Percentiles rank a stretch among this genome's conserved stretches.
Evolutionary conservation across 768 basidiomycete genomes (phyloP).

Genomic region (Mycena galopus): DNA sequence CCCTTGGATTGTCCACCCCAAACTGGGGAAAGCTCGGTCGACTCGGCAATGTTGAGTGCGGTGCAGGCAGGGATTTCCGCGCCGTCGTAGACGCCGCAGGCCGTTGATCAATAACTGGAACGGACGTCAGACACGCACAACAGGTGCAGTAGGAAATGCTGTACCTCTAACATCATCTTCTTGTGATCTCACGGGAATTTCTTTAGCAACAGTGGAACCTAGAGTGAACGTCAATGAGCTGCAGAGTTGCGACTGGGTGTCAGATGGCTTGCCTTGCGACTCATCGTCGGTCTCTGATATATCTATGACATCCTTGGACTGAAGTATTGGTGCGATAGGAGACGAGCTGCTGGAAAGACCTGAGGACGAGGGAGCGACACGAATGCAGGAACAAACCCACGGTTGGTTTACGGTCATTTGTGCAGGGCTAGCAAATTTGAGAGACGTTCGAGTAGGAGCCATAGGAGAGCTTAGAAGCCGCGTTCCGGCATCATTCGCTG

Average conservation of each 20-base stretch:
- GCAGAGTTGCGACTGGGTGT: neutral
- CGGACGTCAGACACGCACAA: neutral
- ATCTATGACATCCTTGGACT: slow-evolving; percentile 17
- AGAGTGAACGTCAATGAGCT: slow-evolving; percentile 19
- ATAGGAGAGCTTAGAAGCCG: neutral
- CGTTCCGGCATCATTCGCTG: slow-evolving; percentile 21
- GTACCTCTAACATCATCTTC: neutral
- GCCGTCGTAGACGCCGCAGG: neutral
- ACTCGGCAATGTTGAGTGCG: slow-evolving; percentile 21
- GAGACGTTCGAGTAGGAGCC: slow-evolving; percentile 39
- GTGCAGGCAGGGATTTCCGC: slow-evolving; percentile 5
- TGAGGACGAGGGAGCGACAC: neutral
- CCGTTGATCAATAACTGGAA: neutral
- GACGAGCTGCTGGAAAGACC: slow-evolving; percentile 1
- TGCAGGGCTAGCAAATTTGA: slow-evolving; percentile 36
- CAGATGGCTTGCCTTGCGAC: slow-evolving; percentile 48
- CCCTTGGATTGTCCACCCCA: slow-evolving; percentile 14
- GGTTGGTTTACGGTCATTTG: neutral
- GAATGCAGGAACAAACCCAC: neutral
- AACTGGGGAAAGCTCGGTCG: slow-evolving; percentile 16
- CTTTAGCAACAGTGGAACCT: neutral
- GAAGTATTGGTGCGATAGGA: neutral
- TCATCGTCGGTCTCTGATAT: slow-evolving; percentile 51
- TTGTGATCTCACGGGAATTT: neutral
- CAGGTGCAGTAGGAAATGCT: neutral